These are phyloP conservation scores for Phyllostachys edulis DNA, from an alignment of 176 grass and related monocot species.

Conservation along the genomic window DNA sequence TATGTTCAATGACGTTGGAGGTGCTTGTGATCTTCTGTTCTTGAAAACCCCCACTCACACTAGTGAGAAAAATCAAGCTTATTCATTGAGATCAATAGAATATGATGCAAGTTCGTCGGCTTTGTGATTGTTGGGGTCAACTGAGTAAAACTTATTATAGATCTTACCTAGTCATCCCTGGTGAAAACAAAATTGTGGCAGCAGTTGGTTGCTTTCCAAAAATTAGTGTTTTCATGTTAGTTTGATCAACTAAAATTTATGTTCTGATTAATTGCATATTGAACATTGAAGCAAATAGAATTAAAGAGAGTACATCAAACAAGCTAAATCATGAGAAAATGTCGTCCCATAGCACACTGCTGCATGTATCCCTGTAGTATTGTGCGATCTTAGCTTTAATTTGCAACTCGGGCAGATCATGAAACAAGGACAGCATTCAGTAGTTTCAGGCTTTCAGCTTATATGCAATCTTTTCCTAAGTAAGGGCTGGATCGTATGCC, in stretches of 20 bases:
- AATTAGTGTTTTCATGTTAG: constrained; percentile 2
- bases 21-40: constrained; percentile 5
- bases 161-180: neutral
- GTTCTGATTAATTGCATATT: constrained; percentile 1
- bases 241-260: constrained; percentile 6
- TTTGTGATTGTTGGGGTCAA: constrained; percentile 9
- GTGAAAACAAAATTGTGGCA: neutral
- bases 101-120: neutral
- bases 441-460: neutral
- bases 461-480: neutral
- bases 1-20: neutral
- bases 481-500: neutral
- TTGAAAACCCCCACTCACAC: neutral
- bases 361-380: neutral
- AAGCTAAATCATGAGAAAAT: constrained; percentile 24
- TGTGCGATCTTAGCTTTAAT: neutral
- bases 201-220: neutral
- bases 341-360: neutral
- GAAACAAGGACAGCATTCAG: neutral
- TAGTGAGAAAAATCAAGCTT: neutral
- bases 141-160: neutral
- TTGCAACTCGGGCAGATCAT: neutral
- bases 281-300: neutral
- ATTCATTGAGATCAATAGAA: neutral
- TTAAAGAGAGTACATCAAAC: neutral